Conservation (phyloP, 441 rosid genomes). For the Croton setiger region DNA sequence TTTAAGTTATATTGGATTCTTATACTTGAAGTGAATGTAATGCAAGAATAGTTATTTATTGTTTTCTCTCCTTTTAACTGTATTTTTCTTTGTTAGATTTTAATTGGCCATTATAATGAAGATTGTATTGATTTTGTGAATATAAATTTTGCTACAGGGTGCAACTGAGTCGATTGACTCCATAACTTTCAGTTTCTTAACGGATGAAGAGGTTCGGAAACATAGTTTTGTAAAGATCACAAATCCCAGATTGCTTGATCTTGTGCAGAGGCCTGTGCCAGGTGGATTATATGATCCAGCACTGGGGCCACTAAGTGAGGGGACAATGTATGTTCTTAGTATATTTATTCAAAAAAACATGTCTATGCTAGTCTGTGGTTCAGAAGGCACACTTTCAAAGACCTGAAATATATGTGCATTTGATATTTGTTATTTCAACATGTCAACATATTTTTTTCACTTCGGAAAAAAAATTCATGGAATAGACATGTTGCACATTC, state of each 20-base stretch:
- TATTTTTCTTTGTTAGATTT: neutral
- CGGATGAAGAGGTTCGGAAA: constrained; percentile 29
- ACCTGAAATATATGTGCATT: neutral
- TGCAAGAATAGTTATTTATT: neutral
- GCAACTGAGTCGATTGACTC: constrained; percentile 30
- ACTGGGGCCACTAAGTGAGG: constrained; percentile 21
- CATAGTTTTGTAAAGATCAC: constrained; percentile 28
- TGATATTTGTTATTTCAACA: neutral
- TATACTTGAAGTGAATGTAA: neutral
- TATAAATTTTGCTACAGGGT: constrained; percentile 21
- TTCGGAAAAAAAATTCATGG: neutral
- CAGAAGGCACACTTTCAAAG: neutral
- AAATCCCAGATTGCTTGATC: constrained; percentile 23
- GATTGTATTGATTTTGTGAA: neutral
- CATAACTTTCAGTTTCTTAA: constrained; percentile 26
- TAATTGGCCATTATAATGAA: neutral
- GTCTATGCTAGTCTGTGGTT: neutral
- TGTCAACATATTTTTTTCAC: neutral
- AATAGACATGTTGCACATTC: neutral
- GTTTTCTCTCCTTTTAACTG: too few relatives aligned
- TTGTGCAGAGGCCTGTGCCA: constrained; percentile 21
- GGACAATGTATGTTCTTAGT: constrained; percentile 15
- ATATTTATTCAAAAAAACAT: neutral
- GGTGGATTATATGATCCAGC: constrained; percentile 35
- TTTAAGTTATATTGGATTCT: neutral